Evolutionary conservation across 768 basidiomycete genomes (phyloP).

Genomic region (Lentinula edodes): DNA sequence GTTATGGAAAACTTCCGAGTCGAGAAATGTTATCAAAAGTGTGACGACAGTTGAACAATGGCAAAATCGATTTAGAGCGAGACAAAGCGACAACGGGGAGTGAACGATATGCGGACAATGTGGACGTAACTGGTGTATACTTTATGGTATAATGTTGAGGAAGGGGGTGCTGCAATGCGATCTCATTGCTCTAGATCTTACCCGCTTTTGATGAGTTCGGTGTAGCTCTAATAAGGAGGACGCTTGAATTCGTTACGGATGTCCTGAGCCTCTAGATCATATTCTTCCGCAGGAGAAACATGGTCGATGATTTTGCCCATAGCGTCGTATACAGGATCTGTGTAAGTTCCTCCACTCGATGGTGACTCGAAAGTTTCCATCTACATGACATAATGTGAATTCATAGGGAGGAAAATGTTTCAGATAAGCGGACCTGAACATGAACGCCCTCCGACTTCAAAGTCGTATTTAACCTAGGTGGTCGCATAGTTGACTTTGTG

Average conservation of each 20-base stretch:
- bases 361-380: conserved; percentile 13
- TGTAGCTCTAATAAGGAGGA: conserved; percentile 6
- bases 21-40: too few species aligned
- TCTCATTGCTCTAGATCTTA: background rate
- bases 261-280: conserved; percentile 7
- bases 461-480: conserved; percentile 5
- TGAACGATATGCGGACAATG: background rate
- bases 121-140: background rate
- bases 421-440: conserved; percentile 5
- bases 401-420: background rate
- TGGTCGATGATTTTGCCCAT: conserved; percentile 9
- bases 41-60: too few species aligned
- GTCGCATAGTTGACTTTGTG: background rate
- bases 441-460: conserved; percentile 9
- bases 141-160: background rate
- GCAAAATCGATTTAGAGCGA: background rate
- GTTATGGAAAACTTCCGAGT: background rate
- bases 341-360: background rate
- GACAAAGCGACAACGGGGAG: background rate
- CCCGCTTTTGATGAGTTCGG: background rate
- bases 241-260: conserved; percentile 9
- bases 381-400: background rate
- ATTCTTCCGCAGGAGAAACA: conserved; percentile 1
- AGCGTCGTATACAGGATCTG: conserved; percentile 7
- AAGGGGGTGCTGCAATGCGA: background rate